phyloP scores from a whole-genome alignment of 2,329 filamentous ascomycete genomes.

The Graphium sp. region DNA sequence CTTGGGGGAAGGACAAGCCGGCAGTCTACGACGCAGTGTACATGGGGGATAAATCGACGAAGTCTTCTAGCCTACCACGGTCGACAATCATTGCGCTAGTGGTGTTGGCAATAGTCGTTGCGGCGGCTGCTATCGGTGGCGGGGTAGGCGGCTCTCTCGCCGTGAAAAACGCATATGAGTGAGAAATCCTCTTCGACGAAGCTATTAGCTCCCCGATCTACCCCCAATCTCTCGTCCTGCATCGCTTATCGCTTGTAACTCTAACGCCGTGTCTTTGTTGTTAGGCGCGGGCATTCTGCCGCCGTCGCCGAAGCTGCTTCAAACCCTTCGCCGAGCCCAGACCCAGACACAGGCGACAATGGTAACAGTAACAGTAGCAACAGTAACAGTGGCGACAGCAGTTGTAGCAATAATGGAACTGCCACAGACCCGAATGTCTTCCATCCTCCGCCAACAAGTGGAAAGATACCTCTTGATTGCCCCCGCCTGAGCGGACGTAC shows the following conservation, averaged over 20 bases:
- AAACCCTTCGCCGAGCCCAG: background rate
- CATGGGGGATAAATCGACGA: too few relatives aligned
- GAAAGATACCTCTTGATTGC: slow-evolving; percentile 5
- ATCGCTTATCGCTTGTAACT: background rate
- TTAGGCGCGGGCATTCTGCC: slow-evolving; percentile 1
- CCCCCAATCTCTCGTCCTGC: background rate
- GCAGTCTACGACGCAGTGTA: too few relatives aligned
- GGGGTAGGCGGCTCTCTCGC: slow-evolving; percentile 5
- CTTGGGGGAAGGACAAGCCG: too few relatives aligned
- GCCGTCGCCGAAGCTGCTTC: background rate
- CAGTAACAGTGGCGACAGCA: too few relatives aligned
- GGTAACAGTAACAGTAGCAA: too few relatives aligned
- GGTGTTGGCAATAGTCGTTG: slow-evolving; percentile 1
- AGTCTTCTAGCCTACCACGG: slow-evolving; percentile 3
- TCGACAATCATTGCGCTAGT: slow-evolving; percentile 4
- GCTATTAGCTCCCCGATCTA: background rate
- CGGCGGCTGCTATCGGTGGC: slow-evolving; percentile 4
- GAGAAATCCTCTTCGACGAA: background rate
- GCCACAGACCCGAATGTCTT: too few relatives aligned
- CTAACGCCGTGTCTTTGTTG: background rate
- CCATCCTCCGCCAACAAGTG: background rate
- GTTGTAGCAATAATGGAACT: too few relatives aligned
- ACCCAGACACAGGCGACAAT: too few relatives aligned
- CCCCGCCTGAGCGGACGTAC: slow-evolving; percentile 3
- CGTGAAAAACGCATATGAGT: slow-evolving; percentile 4